Evolutionary conservation across 2,329 filamentous ascomycete genomes (phyloP), one percentile per base, ranked within the genome.

Genomic region (Pseudogymnoascus sp.): DNA sequence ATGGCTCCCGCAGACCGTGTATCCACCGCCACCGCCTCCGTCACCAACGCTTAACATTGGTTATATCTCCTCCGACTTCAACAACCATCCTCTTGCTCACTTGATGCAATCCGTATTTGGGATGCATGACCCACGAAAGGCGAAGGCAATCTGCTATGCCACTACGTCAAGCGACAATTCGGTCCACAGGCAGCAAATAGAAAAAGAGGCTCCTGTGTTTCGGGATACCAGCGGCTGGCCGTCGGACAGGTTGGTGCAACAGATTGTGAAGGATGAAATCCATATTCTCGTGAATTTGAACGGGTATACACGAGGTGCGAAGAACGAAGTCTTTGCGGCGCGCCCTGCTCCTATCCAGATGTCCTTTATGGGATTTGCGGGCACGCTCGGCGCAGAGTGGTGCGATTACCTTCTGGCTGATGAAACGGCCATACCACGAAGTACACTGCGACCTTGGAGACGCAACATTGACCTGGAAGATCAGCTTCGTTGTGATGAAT

Each of bases 361-460:
- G 95, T 96, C 95, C 0, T 99, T 99, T 72, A 99, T 99, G 95
- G 95, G 95, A 0, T 99, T 99, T 74, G 95, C 95, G 0, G 95
- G 95, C 8, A 97, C 93, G 0, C 79, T 99, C 0, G 95, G 95
- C 5, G 95, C 95, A 2, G 95, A 99, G 74, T 99, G 95, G 95
- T 99, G 95, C 70, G 95, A 99, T 74, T 99, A 99, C 72, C 87
- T 99, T 14, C 83, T 98, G 25, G 93, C 95, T 3, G 95, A 99
- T 72, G 82, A 89, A 61, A 93, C 89, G 1, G 92, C 95, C 0
- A 88, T 99, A 62, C 95, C 95, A 0, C 83, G 82, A 0, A 85
- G 87, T 25, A 97, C 93, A 0, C 79, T 98, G 28, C 86, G 92
- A 11, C 92, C 92, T 1, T 90, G 86, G 77, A 85, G 92, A 64